phyloP scores from a whole-genome alignment of 2,329 filamentous ascomycete species.

The Epichloe sylvatica region DNA sequence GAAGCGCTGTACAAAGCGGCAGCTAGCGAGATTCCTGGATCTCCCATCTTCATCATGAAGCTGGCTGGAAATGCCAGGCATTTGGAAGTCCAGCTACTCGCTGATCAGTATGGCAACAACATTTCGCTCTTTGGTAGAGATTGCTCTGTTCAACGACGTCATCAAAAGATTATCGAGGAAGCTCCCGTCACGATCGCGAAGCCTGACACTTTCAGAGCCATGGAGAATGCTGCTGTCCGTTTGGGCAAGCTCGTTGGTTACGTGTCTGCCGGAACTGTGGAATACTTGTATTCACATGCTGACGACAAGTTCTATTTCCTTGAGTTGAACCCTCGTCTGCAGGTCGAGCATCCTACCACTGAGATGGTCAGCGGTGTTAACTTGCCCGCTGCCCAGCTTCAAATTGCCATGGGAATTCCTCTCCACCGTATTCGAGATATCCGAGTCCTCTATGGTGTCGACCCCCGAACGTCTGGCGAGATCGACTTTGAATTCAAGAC shows the following conservation, averaged over 20 bases:
- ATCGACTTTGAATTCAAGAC: constrained; percentile 96
- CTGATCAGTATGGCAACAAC: constrained; percentile 99
- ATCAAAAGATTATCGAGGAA: constrained; percentile 99
- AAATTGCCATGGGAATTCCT: constrained; percentile 97
- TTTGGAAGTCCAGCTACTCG: constrained; percentile 91
- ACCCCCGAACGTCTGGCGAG: constrained; percentile 70
- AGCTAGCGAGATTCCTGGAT: constrained; percentile 92
- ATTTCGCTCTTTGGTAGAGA: constrained; percentile 97
- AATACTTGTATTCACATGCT: constrained; percentile 95
- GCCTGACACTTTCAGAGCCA: constrained; percentile 74
- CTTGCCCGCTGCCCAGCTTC: constrained; percentile 88
- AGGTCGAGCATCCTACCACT: constrained; percentile 98
- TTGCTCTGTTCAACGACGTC: constrained; percentile 93
- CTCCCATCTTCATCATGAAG: constrained; percentile 99
- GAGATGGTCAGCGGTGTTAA: constrained; percentile 99
- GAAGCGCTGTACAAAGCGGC: constrained; percentile 84
- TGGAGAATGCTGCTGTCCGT: constrained; percentile 93
- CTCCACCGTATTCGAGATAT: constrained; percentile 94
- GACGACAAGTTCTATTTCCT: constrained; percentile 99
- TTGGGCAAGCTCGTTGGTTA: constrained; percentile 91
- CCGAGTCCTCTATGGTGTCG: constrained; percentile 85
- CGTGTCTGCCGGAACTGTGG: constrained; percentile 95
- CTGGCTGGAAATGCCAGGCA: constrained; percentile 90
- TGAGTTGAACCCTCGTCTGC: constrained; percentile 94
- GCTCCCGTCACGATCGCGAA: constrained; percentile 95